These are phyloP conservation scores for Aegilops tauschii DNA, from an alignment of 176 grass and related monocot genomes.

Conservation along the genomic window DNA sequence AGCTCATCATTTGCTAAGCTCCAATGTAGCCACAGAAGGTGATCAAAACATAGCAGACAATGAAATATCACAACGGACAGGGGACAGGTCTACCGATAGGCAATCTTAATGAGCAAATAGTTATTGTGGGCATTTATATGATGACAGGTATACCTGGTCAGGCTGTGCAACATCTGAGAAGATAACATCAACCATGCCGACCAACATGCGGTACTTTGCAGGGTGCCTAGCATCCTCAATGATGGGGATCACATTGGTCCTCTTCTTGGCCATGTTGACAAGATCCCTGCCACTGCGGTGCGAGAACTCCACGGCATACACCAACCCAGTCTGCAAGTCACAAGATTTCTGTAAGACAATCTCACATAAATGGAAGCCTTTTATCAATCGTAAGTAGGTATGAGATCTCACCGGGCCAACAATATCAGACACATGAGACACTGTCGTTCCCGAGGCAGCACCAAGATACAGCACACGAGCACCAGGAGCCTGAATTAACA, in stretches of 20 bases:
- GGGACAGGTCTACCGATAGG: background rate
- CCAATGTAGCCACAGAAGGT: background rate
- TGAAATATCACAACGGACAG: background rate
- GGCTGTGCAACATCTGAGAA: slow-evolving; percentile 99
- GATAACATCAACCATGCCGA: slow-evolving; percentile 97
- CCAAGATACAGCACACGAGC: slow-evolving; percentile 79
- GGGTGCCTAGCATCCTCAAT: slow-evolving; percentile 96
- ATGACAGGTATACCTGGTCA: slow-evolving; percentile 63
- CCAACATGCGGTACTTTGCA: slow-evolving; percentile 83
- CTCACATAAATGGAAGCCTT: background rate
- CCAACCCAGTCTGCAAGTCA: slow-evolving; percentile 55
- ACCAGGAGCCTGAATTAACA: slow-evolving; percentile 53
- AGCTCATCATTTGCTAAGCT: slow-evolving; percentile 60
- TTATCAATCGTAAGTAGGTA: no score
- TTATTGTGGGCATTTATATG: background rate
- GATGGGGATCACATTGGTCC: slow-evolving; percentile 93
- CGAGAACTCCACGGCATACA: slow-evolving; percentile 96
- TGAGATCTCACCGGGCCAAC: slow-evolving; percentile 68
- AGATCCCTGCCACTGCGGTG: slow-evolving; percentile 90
- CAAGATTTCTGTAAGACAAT: background rate
- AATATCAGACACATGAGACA: slow-evolving; percentile 88
- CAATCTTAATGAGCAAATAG: background rate
- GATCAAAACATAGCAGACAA: background rate
- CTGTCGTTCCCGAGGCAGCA: slow-evolving; percentile 79
- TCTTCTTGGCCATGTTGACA: slow-evolving; percentile 95